phyloP scores from a whole-genome alignment of 2,329 filamentous ascomycete genomes.

The Ophiostoma novo-ulmi region DNA sequence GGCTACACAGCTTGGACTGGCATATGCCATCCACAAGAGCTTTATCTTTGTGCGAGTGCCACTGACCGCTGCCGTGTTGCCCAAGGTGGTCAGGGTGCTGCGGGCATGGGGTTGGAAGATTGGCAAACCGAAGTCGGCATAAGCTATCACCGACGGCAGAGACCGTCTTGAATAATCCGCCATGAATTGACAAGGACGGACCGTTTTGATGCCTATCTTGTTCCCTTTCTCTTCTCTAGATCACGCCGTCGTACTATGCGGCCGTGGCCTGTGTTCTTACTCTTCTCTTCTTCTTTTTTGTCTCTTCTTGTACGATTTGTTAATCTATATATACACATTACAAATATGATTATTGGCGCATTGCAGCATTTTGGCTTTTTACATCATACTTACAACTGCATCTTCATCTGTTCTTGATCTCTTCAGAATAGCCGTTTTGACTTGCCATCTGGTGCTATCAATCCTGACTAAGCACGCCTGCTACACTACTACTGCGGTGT shows the following conservation, averaged over 20 bases:
- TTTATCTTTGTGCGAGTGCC: constrained; percentile 96
- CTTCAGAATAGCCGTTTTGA: neutral
- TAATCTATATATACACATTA: neutral
- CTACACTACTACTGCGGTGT: neutral
- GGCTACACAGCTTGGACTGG: constrained; percentile 79
- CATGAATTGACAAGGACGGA: neutral
- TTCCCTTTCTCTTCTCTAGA: neutral
- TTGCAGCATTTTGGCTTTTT: constrained; percentile 2
- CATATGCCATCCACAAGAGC: constrained; percentile 96
- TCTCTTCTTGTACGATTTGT: neutral
- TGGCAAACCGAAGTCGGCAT: constrained; percentile 56
- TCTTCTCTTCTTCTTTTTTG: neutral
- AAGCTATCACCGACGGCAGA: neutral
- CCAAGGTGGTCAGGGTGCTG: constrained; percentile 87
- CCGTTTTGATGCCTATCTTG: neutral
- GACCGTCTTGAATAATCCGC: too few relatives aligned
- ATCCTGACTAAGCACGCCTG: neutral
- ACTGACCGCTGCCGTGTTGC: constrained; percentile 80
- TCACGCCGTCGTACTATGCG: neutral
- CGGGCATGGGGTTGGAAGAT: constrained; percentile 92
- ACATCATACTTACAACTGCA: neutral
- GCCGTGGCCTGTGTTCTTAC: neutral
- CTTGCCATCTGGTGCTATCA: neutral
- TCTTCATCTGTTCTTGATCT: neutral
- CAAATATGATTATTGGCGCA: neutral